These are phyloP conservation scores for Hirsutella minnesotensis DNA, from an alignment of 2,329 filamentous ascomycete species.

Conservation along the genomic window DNA sequence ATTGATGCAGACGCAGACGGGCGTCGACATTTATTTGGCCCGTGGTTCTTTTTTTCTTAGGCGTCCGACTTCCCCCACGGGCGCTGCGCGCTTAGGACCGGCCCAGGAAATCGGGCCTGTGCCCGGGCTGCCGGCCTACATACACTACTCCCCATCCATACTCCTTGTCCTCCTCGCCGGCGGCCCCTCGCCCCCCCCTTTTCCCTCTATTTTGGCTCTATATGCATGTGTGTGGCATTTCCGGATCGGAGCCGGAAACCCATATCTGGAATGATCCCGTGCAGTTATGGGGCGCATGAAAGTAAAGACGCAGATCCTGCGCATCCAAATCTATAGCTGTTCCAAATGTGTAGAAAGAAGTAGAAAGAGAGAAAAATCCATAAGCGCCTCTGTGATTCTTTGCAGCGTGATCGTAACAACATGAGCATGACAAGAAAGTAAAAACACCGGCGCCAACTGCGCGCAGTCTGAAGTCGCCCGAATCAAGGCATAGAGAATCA, in stretches of 20 bases:
- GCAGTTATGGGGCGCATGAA: too few relatives aligned
- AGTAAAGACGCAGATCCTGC: neutral
- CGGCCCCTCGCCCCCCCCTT: too few relatives aligned
- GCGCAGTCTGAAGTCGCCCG: neutral
- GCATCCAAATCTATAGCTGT: constrained; percentile 1
- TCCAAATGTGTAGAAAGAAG: neutral
- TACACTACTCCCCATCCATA: too few relatives aligned
- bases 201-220: neutral
- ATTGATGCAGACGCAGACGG: too few relatives aligned
- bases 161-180: too few relatives aligned
- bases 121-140: too few relatives aligned
- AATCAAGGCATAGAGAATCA: neutral
- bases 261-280: too few relatives aligned
- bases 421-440: neutral
- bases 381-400: neutral
- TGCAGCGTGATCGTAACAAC: neutral
- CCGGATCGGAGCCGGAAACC: too few relatives aligned
- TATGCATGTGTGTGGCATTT: neutral
- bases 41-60: too few relatives aligned
- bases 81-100: neutral
- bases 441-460: neutral
- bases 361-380: neutral
- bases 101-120: too few relatives aligned
- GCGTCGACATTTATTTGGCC: too few relatives aligned
- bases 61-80: too few relatives aligned